Base-by-base conservation (phyloP, 2,329 filamentous ascomycete genomes). In the Ophiostoma himal-ulmi region DNA sequence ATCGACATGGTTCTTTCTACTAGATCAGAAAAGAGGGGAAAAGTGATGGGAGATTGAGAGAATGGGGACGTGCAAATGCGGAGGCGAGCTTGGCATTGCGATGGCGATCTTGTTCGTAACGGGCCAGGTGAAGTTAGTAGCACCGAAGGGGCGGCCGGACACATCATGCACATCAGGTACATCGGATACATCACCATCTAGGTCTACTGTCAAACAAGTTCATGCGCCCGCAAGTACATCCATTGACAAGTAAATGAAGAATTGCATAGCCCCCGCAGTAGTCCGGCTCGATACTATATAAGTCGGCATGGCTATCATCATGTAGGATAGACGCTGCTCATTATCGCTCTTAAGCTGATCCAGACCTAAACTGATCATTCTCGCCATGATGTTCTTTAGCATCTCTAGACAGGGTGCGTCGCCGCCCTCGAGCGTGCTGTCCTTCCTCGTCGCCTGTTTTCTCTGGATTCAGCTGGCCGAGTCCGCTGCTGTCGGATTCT, bases 11-110 rank as follows among this genome's bases (percentile, higher is more conserved):
- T 4, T 6, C 26, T 36, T 22, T 62, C 17, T 62, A 34, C 57
- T 13, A 14, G 57, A 62, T 62, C 57, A 14, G 26, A 26, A 62
- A 26, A 60, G 54, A 62, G 57, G 57, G 57, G 57, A 62, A 62
- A n/a, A 39, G 54, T 7, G 57, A 36, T 62, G 26, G 26, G 26
- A 62, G n/a, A 48, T 39, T 10, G 37, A 13, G 37, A 4, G 44
- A 48, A 48, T 48, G 44, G 37, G 37, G 37, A 39, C 17, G 7
- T 48, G 22, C 52, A 57, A 57, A 26, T 62, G 57, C 57, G 57
- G 57, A 62, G 57, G 57, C 36, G n/a, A 20, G 17, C 57, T 62
- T 62, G 57, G 57, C 57, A 62, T 34, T 62, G 26, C 26, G 26
- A 57, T 22, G 52, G 52, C 52, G 52, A 57, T 57, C 52, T 57